Evolutionary conservation across 164 flowering plant genomes (phyloP), one percentile per base, ranked within the genome.

Genomic region (Macadamia tetraphylla): DNA sequence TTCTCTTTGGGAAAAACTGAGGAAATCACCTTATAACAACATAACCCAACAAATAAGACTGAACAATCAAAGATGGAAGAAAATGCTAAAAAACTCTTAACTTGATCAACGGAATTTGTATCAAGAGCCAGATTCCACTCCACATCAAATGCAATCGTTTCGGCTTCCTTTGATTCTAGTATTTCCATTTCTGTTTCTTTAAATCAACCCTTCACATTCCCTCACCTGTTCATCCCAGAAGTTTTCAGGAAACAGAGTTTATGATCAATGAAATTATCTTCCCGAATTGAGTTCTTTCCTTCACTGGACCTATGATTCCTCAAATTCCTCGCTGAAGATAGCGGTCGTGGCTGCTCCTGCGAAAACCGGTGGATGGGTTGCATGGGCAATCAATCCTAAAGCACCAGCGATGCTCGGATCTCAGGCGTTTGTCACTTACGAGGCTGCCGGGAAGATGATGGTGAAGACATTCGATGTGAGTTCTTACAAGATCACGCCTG

Each of bases 351-450:
- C 88, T 23, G 23, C 23, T 17, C 59, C 82, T 0, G 64, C 78
- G 8, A 61, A 14, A 6, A 60, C 85, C 32, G 18, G 5, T 35
- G 87, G 87, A 1, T 87, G 92, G 92, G 42, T 86, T 12, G 65
- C 89, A 0, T 87, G 89, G 88, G 89, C 84, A 46, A 77, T 87
- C 49, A 87, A 87, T 71, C 92, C 92, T 11, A 70, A 73, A 9
- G 30, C 56, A n/a, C 35, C 70, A 10, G 23, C 23, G 23, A 23
- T 23, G 23, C 23, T 23, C 23, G 23, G 23, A 23, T 23, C 23
- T 23, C 23, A 83, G 66, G 71, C 89, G 3, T 66, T 87, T 35
- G 32, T 85, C 29, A 89, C 87, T 11, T 67, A 64, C 68, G 29
- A 14, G 60, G 31, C 62, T 3, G 29, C 75, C 44, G 85, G 87